These are phyloP conservation scores for Xerocomellus dryophilus DNA, from an alignment of 768 basidiomycete genomes.

Conservation along the genomic window DNA sequence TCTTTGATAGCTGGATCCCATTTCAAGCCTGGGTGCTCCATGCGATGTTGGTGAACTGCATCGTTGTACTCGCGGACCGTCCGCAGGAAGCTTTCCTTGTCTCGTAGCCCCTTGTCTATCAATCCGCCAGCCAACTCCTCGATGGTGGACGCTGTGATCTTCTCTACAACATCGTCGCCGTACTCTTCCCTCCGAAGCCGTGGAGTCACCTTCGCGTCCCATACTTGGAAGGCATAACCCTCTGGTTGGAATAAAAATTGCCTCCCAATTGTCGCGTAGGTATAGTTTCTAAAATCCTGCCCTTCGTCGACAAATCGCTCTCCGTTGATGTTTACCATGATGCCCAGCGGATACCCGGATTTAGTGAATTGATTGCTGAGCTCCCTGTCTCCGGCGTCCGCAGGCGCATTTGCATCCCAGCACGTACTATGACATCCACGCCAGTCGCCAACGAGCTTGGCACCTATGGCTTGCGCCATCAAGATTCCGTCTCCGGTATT, in stretches of 20 bases:
- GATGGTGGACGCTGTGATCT: constrained; percentile 45
- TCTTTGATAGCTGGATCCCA: constrained; percentile 72
- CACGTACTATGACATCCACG: constrained; percentile 67
- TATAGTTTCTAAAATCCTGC: constrained; percentile 68
- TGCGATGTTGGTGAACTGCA: constrained; percentile 39
- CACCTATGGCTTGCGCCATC: constrained; percentile 50
- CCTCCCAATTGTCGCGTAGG: constrained; percentile 66
- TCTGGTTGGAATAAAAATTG: constrained; percentile 58
- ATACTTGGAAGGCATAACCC: constrained; percentile 63
- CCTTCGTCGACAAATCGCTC: constrained; percentile 70
- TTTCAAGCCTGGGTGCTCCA: constrained; percentile 30
- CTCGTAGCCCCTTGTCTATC: constrained; percentile 42
- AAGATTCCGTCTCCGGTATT: constrained; percentile 65
- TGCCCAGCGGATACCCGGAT: constrained; percentile 68
- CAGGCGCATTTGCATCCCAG: constrained; percentile 63
- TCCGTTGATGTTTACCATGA: constrained; percentile 62
- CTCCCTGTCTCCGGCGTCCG: constrained; percentile 49
- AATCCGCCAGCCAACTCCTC: constrained; percentile 52
- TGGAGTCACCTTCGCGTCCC: constrained; percentile 45
- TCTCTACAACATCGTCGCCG: constrained; percentile 57
- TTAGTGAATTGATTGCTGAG: constrained; percentile 72
- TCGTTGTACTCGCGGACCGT: constrained; percentile 53
- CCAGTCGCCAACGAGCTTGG: constrained; percentile 63
- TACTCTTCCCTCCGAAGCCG: constrained; percentile 64
- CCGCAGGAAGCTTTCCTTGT: constrained; percentile 39